phyloP scores from a whole-genome alignment of 345 rosid genomes.

The Kandelia obovata region DNA sequence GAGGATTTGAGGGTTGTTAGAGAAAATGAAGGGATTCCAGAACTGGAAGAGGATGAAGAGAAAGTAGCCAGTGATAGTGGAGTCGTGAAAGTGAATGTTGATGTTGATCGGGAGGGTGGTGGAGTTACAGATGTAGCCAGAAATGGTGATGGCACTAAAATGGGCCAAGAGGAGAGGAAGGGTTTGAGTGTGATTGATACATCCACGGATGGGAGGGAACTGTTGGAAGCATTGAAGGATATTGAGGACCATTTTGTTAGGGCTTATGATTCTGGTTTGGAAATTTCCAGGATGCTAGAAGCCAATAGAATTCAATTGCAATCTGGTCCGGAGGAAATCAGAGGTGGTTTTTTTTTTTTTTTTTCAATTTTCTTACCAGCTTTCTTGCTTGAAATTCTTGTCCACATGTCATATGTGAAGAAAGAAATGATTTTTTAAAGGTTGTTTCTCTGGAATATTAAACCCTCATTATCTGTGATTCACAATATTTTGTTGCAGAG shows the following conservation, averaged over 20 bases:
- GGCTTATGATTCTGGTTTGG: conserved; percentile 46
- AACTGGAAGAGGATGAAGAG: conserved; percentile 35
- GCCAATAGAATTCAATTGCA: conserved; percentile 34
- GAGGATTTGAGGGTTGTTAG: conserved; percentile 30
- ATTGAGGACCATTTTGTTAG: conserved; percentile 36
- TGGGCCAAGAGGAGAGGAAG: conserved; percentile 14
- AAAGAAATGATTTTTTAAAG: not conserved
- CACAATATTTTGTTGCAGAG: conserved; percentile 27
- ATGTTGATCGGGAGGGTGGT: conserved; percentile 8
- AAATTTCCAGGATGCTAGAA: conserved; percentile 43
- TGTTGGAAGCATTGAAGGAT: conserved; percentile 41
- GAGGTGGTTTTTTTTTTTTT: conserved; percentile 21
- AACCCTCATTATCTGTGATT: not conserved
- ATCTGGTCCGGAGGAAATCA: conserved; percentile 36
- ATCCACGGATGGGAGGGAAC: conserved; percentile 31
- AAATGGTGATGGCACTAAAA: conserved; percentile 6
- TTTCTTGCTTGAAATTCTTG: not conserved
- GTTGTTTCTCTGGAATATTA: not conserved
- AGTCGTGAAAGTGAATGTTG: conserved; percentile 12
- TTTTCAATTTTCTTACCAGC: not conserved
- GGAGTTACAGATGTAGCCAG: conserved; percentile 4
- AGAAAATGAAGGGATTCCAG: conserved; percentile 36
- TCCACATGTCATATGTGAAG: not conserved
- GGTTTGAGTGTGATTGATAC: conserved; percentile 24
- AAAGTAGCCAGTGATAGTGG: conserved; percentile 14